A percentile compares a stretch with the other conserved stretches of the same genome.
Conservation (phyloP, 108 stramenopile species). For the Nitzschia sp. region DNA sequence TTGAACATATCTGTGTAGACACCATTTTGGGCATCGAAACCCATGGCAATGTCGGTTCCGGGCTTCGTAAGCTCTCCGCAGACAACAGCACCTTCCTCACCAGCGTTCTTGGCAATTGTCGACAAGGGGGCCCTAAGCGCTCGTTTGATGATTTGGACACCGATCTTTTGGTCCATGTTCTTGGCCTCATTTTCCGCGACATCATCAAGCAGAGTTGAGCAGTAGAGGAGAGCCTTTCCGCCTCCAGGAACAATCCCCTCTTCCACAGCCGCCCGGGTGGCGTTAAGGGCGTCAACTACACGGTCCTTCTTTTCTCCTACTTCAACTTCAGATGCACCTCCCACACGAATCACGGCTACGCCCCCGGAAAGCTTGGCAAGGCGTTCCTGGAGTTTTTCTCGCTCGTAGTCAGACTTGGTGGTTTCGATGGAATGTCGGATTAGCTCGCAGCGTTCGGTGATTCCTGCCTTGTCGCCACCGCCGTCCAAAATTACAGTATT, state of each 20-base stretch:
- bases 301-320: conserved; percentile 99
- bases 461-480: conserved; percentile 81
- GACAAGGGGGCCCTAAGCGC: conserved; percentile 92
- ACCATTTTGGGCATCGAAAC: conserved; percentile 92
- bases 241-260: conserved; percentile 99
- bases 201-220: conserved; percentile 85
- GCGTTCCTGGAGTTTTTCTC: conserved; percentile 99
- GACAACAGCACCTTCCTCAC: conserved; percentile 96
- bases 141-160: conserved; percentile 96
- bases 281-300: conserved; percentile 99
- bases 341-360: conserved; percentile 99
- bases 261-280: conserved; percentile 98
- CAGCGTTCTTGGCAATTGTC: conserved; percentile 96
- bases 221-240: conserved; percentile 98
- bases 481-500: conserved; percentile 98
- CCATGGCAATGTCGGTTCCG: conserved; percentile 68
- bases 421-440: conserved; percentile 92
- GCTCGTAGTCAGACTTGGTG: conserved; percentile 98
- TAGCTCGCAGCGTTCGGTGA: conserved; percentile 95
- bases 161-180: conserved; percentile 99
- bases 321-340: conserved; percentile 98
- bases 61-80: conserved; percentile 92
- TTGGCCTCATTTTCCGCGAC: conserved; percentile 77
- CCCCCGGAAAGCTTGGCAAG: conserved; percentile 98
- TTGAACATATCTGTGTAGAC: conserved; percentile 93